A percentile compares a stretch with the other conserved stretches of the same genome.
These are phyloP conservation scores for Lanmaoa rubissima DNA, from an alignment of 768 basidiomycete species.

Conservation along the genomic window DNA sequence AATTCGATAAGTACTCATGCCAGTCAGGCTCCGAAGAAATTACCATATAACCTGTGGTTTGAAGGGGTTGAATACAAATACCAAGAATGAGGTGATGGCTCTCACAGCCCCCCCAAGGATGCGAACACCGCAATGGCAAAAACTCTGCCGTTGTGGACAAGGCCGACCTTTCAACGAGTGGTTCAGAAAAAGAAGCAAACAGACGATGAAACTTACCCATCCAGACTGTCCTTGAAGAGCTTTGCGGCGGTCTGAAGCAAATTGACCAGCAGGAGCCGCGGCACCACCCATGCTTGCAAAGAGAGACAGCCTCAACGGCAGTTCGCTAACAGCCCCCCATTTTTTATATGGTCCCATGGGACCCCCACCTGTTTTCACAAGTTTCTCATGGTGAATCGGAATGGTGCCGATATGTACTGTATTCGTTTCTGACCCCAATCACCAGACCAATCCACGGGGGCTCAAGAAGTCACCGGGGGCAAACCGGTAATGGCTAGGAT, in stretches of 20 bases:
- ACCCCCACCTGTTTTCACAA: not conserved
- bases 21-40: conserved; percentile 19
- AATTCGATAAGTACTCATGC: not conserved
- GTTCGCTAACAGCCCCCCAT: not conserved
- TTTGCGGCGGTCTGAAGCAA: conserved; percentile 47
- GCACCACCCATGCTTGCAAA: conserved; percentile 45
- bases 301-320: not conserved
- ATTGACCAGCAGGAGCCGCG: conserved; percentile 25
- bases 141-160: conserved; percentile 62
- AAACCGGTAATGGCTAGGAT: not conserved
- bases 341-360: not conserved
- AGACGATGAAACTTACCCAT: conserved; percentile 45
- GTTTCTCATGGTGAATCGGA: conserved; percentile 1
- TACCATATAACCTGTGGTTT: conserved; percentile 58
- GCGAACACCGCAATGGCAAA: conserved; percentile 75
- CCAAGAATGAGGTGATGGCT: conserved; percentile 7
- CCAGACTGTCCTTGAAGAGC: conserved; percentile 64
- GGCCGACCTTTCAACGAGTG: conserved; percentile 41
- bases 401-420: not conserved
- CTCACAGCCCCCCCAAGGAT: conserved; percentile 73
- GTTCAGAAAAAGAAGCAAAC: not conserved
- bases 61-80: not conserved
- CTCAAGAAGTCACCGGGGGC: not conserved
- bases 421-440: not conserved
- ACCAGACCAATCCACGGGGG: not conserved